Percentiles rank a stretch among this genome's conserved stretches.
These are phyloP conservation scores for Ophidiomyces ophidiicola DNA, from an alignment of 2,329 filamentous ascomycete species.

Conservation along the genomic window DNA sequence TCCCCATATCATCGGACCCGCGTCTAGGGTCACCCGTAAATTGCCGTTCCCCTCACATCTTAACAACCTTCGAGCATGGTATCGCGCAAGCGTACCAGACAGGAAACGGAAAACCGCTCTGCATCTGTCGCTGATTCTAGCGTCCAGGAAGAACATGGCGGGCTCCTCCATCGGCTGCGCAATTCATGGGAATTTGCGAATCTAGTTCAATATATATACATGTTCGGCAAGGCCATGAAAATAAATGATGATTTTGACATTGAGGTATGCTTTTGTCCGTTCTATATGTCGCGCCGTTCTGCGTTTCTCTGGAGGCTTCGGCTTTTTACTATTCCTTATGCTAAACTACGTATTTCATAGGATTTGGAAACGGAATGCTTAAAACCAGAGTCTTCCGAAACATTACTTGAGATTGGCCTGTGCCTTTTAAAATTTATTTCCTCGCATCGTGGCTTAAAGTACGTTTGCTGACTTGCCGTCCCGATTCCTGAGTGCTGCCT, in stretches of 20 bases:
- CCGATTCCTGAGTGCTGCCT: not conserved
- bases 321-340: not conserved
- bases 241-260: conserved; percentile 81
- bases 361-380: conserved; percentile 81
- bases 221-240: conserved; percentile 81
- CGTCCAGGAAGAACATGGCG: conserved; percentile 22
- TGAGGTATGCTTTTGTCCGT: conserved; percentile 51
- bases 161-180: conserved; percentile 54
- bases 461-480: conserved; percentile 30
- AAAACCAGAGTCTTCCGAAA: conserved; percentile 57
- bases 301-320: not conserved
- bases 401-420: conserved; percentile 70
- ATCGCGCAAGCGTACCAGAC: conserved; percentile 44
- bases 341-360: conserved; percentile 36
- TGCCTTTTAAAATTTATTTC: conserved; percentile 85
- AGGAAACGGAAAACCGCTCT: conserved; percentile 41
- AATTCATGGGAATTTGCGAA: conserved; percentile 96
- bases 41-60: not conserved
- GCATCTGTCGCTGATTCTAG: conserved; percentile 23
- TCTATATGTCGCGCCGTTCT: not conserved
- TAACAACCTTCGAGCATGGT: conserved; percentile 30
- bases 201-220: conserved; percentile 81
- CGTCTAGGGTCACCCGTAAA: not conserved
- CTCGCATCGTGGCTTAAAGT: conserved; percentile 86
- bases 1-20: not conserved